phyloP scores from a whole-genome alignment of 306 rosid species.

The Datisca glomerata region DNA sequence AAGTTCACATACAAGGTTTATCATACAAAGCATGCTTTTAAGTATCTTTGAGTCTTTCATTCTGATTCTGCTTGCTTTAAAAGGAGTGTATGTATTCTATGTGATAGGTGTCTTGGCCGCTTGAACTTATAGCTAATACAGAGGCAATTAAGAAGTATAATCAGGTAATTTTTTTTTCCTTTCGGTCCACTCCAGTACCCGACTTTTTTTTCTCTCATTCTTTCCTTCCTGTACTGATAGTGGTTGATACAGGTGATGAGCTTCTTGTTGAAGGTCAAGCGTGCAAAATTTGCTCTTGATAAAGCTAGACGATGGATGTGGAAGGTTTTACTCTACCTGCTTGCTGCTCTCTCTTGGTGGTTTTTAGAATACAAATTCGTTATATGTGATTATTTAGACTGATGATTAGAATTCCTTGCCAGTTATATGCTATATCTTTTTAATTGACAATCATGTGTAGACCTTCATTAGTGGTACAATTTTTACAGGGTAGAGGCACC shows the following conservation, averaged over 20 bases:
- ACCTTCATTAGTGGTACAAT: too few species aligned
- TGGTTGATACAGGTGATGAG: constrained; percentile 58
- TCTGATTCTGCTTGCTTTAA: not conserved
- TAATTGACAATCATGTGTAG: too few species aligned
- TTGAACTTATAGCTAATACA: constrained; percentile 83
- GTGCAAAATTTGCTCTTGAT: constrained; percentile 84
- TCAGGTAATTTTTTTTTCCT: constrained; percentile 39
- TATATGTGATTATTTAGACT: too few species aligned
- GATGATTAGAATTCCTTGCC: too few species aligned
- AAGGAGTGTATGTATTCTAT: not conserved
- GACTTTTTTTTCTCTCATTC: constrained; percentile 7
- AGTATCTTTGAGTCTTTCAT: too few species aligned
- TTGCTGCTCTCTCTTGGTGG: too few species aligned
- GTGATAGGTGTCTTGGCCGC: constrained; percentile 91
- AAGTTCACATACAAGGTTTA: constrained; percentile 78
- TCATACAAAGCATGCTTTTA: not conserved
- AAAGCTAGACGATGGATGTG: constrained; percentile 99
- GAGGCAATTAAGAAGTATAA: constrained; percentile 94
- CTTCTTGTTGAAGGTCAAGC: constrained; percentile 90
- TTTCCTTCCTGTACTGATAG: not conserved
- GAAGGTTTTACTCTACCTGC: constrained; percentile 47
- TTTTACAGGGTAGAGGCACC: constrained; percentile 67
- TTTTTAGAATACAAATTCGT: too few species aligned
- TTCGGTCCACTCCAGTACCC: constrained; percentile 10
- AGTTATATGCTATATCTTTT: too few species aligned